A percentile compares a stretch with the other conserved stretches of the same genome.
phyloP scores from a whole-genome alignment of 1,139 yeast genomes.

The Yamadazyma songkhlaensis region DNA sequence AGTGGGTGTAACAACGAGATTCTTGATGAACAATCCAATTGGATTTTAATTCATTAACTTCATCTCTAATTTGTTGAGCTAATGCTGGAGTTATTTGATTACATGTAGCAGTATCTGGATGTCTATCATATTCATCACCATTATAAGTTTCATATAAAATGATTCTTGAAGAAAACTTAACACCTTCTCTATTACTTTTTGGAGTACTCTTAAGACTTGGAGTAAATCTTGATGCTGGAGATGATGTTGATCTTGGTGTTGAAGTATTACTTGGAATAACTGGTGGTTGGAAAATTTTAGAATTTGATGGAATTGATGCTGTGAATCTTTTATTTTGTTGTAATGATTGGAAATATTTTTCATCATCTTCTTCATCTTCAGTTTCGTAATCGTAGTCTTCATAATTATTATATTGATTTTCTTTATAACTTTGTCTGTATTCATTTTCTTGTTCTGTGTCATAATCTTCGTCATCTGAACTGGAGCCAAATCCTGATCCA shows the following conservation, averaged over 20 bases:
- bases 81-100: conserved; percentile 84
- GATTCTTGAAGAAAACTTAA: conserved; percentile 81
- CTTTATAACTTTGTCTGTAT: conserved; percentile 3
- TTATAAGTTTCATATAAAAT: conserved; percentile 84
- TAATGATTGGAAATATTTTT: not conserved
- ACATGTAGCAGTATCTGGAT: conserved; percentile 92
- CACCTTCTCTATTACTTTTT: conserved; percentile 25
- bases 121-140: conserved; percentile 85
- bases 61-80: conserved; percentile 87
- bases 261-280: conserved; percentile 3
- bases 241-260: not conserved
- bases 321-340: conserved; percentile 4
- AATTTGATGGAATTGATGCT: conserved; percentile 10
- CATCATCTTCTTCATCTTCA: conserved; percentile 1
- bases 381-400: conserved; percentile 5
- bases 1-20: conserved; percentile 81
- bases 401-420: not conserved
- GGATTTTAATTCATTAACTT: conserved; percentile 72
- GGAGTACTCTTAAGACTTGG: conserved; percentile 17
- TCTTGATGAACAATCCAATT: conserved; percentile 81
- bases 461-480: conserved; percentile 13
- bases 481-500: conserved; percentile 31
- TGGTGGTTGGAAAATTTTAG: conserved; percentile 12
- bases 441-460: conserved; percentile 8
- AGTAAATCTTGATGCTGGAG: conserved; percentile 13